A percentile compares a stretch with the other conserved stretches of the same genome.
Evolutionary conservation across 2,329 filamentous ascomycete genomes (phyloP).

Genomic region (Hypoxylon sp.): DNA sequence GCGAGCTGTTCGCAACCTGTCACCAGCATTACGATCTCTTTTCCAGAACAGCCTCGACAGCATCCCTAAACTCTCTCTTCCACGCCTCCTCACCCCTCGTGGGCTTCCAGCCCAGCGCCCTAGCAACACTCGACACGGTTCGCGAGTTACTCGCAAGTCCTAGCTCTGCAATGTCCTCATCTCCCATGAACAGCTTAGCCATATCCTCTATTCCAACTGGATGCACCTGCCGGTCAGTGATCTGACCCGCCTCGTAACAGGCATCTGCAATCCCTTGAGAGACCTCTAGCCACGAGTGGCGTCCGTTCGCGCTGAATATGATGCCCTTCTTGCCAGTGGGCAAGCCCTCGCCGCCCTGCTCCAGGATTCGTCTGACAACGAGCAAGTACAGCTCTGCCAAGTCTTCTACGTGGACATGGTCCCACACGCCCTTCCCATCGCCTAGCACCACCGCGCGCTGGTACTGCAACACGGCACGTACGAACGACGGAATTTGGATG

Average conservation of each 20-base stretch:
- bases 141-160: constrained; percentile 52
- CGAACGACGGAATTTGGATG: constrained; percentile 55
- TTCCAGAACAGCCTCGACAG: constrained; percentile 35
- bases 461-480: constrained; percentile 32
- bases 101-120: constrained; percentile 53
- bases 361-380: constrained; percentile 53
- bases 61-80: constrained; percentile 36
- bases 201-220: constrained; percentile 50
- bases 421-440: constrained; percentile 57
- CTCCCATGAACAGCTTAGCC: constrained; percentile 34
- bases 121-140: constrained; percentile 47
- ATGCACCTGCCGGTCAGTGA: constrained; percentile 50
- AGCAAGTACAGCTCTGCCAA: constrained; percentile 58
- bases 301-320: constrained; percentile 59
- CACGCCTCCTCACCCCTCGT: constrained; percentile 48
- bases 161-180: constrained; percentile 51
- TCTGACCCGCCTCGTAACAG: constrained; percentile 49
- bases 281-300: constrained; percentile 57
- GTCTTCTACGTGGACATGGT: constrained; percentile 62
- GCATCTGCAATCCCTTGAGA: constrained; percentile 54
- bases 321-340: constrained; percentile 57
- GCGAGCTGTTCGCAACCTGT: not conserved
- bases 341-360: constrained; percentile 47
- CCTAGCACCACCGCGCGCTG: constrained; percentile 54
- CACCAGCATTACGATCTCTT: not conserved